Conservation (phyloP, 129 eudicot species). For the Smallanthus sonchifolius region DNA sequence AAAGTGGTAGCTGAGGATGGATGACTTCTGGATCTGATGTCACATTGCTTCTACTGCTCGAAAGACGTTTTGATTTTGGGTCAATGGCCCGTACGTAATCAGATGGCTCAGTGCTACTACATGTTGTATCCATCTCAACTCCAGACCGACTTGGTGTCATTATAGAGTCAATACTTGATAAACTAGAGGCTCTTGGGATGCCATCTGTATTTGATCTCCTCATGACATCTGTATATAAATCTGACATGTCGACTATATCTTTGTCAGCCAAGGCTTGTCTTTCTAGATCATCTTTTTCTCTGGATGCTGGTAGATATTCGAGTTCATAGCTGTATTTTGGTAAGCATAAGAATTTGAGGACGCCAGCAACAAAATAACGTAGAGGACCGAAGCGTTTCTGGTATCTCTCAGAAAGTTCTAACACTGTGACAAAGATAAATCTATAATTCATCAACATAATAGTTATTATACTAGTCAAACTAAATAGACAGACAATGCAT, state of each 20-base stretch:
- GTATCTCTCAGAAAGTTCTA: constrained; percentile 90
- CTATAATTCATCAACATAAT: background rate
- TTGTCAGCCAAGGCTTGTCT: constrained; percentile 40
- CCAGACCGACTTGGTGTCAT: constrained; percentile 83
- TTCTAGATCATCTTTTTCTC: constrained; percentile 44
- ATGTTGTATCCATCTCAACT: constrained; percentile 64
- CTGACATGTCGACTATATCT: constrained; percentile 75
- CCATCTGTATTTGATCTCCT: constrained; percentile 67
- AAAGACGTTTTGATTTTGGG: constrained; percentile 72
- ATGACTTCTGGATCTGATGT: constrained; percentile 84
- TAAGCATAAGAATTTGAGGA: constrained; percentile 83
- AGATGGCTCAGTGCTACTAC: constrained; percentile 93
- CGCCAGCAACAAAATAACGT: constrained; percentile 95
- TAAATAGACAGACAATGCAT: background rate
- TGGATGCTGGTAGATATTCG: constrained; percentile 78
- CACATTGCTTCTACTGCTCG: constrained; percentile 65
- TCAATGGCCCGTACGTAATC: constrained; percentile 90
- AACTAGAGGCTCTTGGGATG: constrained; percentile 90
- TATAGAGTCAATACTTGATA: constrained; percentile 93
- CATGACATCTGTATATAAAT: constrained; percentile 88
- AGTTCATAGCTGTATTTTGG: constrained; percentile 85
- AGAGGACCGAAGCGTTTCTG: constrained; percentile 96
- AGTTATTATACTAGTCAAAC: background rate
- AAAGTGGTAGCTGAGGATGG: constrained; percentile 67
- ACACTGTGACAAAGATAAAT: constrained; percentile 44